These are phyloP conservation scores for Populus hybrid DNA, from an alignment of 441 rosid species.

Conservation along the genomic window DNA sequence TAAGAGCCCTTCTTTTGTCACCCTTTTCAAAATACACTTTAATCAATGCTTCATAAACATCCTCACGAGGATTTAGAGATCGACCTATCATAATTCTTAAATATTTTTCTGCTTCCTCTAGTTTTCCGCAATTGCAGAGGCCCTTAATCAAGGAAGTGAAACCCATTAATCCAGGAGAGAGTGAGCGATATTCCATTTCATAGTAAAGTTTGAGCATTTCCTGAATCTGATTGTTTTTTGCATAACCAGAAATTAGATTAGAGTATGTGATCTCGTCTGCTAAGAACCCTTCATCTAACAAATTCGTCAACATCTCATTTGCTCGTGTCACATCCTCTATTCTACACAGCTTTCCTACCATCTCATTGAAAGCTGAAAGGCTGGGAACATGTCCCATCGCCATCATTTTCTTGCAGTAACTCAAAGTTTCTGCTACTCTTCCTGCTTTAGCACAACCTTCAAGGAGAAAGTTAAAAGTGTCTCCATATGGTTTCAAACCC, in stretches of 20 bases:
- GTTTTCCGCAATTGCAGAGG: conserved; percentile 45
- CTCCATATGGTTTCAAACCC: conserved; percentile 57
- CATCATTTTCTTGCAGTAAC: conserved; percentile 47
- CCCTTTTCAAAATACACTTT: conserved; percentile 26
- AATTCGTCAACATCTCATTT: conserved; percentile 41
- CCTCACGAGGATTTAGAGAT: conserved; percentile 28
- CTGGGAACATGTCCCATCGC: conserved; percentile 46
- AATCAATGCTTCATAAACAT: conserved; percentile 40
- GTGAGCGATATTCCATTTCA: conserved; percentile 57
- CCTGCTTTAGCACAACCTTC: conserved; percentile 49
- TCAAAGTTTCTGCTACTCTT: conserved; percentile 39
- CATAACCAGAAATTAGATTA: conserved; percentile 49
- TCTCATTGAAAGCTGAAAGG: conserved; percentile 45
- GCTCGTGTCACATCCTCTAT: conserved; percentile 38
- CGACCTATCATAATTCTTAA: conserved; percentile 40
- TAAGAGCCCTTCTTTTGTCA: conserved; percentile 28
- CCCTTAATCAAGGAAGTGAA: conserved; percentile 40
- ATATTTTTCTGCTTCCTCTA: conserved; percentile 56
- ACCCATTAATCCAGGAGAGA: conserved; percentile 37
- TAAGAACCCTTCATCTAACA: conserved; percentile 52
- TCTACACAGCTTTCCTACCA: conserved; percentile 43
- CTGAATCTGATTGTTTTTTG: conserved; percentile 34
- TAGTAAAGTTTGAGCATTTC: conserved; percentile 61
- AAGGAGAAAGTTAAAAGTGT: conserved; percentile 48
- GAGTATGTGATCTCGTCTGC: conserved; percentile 51